A percentile compares a stretch with the other conserved stretches of the same genome.
Conservation (phyloP, 768 basidiomycete genomes). For the Phlebiopsis gigantea region DNA sequence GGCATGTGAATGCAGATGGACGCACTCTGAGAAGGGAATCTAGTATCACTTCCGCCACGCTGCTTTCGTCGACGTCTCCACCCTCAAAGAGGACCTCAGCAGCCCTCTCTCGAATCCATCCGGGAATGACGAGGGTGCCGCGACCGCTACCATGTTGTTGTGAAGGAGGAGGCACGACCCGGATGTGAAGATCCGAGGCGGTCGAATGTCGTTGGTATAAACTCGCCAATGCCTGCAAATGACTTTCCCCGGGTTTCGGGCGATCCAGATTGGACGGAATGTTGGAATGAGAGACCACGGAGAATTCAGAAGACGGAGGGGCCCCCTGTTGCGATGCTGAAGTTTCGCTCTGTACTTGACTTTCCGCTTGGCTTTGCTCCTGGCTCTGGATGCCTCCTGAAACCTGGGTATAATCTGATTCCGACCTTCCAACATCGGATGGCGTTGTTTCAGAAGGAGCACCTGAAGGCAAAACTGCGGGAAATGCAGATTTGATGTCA, state of each 20-base stretch:
- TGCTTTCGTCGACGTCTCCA: conserved; percentile 83
- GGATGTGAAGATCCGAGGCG: conserved; percentile 67
- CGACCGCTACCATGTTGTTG: conserved; percentile 69
- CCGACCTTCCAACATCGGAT: conserved; percentile 52
- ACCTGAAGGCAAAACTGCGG: conserved; percentile 30
- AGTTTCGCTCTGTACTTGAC: conserved; percentile 16
- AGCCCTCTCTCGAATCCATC: conserved; percentile 91
- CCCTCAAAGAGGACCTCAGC: conserved; percentile 89
- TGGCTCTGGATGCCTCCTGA: conserved; percentile 26
- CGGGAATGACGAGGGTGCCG: conserved; percentile 81
- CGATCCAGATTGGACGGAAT: conserved; percentile 22
- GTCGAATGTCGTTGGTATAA: conserved; percentile 76
- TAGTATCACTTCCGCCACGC: conserved; percentile 76
- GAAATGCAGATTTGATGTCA: conserved; percentile 20
- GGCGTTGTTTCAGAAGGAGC: conserved; percentile 44
- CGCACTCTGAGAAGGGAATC: conserved; percentile 73
- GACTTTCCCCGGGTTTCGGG: conserved; percentile 36
- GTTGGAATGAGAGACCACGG: conserved; percentile 43
- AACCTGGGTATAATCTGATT: conserved; percentile 58
- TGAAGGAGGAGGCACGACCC: conserved; percentile 58
- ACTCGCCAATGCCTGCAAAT: conserved; percentile 59
- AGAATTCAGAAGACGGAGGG: conserved; percentile 54
- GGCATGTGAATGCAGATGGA: background rate
- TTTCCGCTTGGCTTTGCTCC: conserved; percentile 25
- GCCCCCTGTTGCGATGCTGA: conserved; percentile 35